phyloP scores from a whole-genome alignment of 2,329 filamentous ascomycete genomes.

The Fusarium duplospermum region DNA sequence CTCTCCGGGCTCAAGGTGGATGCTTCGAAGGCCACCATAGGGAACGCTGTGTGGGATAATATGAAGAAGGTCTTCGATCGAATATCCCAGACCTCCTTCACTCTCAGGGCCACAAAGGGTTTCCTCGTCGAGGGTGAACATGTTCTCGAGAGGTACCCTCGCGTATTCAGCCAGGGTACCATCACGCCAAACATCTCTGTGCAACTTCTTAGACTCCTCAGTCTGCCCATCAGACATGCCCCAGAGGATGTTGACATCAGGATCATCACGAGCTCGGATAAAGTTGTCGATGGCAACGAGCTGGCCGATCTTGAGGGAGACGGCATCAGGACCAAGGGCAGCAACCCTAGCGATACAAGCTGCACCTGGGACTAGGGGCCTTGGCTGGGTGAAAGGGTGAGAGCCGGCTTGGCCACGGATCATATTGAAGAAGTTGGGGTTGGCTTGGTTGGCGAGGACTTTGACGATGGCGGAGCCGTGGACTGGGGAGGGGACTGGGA shows the following conservation, averaged over 20 bases:
- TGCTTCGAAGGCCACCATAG: slow-evolving; percentile 58
- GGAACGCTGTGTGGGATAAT: slow-evolving; percentile 52
- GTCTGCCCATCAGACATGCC: slow-evolving; percentile 45
- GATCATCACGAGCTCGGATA: slow-evolving; percentile 48
- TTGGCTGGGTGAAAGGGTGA: slow-evolving; percentile 37
- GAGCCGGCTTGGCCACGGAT: slow-evolving; percentile 17
- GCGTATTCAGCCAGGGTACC: slow-evolving; percentile 47
- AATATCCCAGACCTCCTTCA: slow-evolving; percentile 52
- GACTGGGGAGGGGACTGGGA: slow-evolving; percentile 32
- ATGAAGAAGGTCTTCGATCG: slow-evolving; percentile 52
- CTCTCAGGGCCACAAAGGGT: slow-evolving; percentile 32
- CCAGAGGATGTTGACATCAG: slow-evolving; percentile 44
- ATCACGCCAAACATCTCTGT: slow-evolving; percentile 46
- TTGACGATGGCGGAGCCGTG: slow-evolving; percentile 37
- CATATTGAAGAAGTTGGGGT: slow-evolving; percentile 42
- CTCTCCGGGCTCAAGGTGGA: slow-evolving; percentile 59
- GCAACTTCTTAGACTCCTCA: slow-evolving; percentile 42
- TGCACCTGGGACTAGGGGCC: slow-evolving; percentile 48
- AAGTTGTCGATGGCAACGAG: slow-evolving; percentile 49
- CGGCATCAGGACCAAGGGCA: slow-evolving; percentile 49
- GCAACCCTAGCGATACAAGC: slow-evolving; percentile 52
- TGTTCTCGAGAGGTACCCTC: slow-evolving; percentile 50
- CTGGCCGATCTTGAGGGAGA: slow-evolving; percentile 47
- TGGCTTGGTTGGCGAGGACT: slow-evolving; percentile 40
- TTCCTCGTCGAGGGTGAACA: slow-evolving; percentile 47